phyloP scores from a whole-genome alignment of 345 rosid genomes.

The Eucalyptus regnans region DNA sequence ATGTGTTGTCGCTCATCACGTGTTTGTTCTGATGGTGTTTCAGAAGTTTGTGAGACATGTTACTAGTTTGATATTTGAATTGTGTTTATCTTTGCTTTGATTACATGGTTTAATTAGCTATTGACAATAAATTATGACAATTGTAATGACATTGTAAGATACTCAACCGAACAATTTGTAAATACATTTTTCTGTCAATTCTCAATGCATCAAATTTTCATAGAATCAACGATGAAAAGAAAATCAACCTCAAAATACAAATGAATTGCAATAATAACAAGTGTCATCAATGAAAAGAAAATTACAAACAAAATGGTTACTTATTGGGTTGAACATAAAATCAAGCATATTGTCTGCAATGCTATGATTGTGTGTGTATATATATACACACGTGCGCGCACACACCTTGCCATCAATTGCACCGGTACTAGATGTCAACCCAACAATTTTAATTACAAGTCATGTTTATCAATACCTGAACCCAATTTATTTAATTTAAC shows the following conservation, averaged over 20 bases:
- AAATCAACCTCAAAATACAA: too few relatives aligned
- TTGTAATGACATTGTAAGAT: too few relatives aligned
- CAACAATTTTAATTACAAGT: too few relatives aligned
- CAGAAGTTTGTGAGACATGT: too few relatives aligned
- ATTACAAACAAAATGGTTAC: background rate
- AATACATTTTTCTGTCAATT: background rate
- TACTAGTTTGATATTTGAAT: too few relatives aligned
- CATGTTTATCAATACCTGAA: background rate
- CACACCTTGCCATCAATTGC: background rate
- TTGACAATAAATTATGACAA: too few relatives aligned
- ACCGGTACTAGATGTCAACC: background rate
- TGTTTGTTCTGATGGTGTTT: too few relatives aligned
- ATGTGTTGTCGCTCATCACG: too few relatives aligned
- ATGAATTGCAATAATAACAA: too few relatives aligned
- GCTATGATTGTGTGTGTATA: fast-evolving
- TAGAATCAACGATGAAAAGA: background rate
- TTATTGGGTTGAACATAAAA: background rate
- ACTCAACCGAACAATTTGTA: background rate
- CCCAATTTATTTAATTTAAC: background rate
- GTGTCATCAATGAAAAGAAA: background rate
- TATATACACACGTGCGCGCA: background rate
- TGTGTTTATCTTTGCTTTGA: too few relatives aligned
- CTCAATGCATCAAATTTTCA: background rate
- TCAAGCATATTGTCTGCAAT: background rate
- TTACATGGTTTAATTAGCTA: too few relatives aligned